Evolutionary conservation across 2,329 filamentous ascomycete genomes (phyloP).

Genomic region (Pyrenochaeta sp.): DNA sequence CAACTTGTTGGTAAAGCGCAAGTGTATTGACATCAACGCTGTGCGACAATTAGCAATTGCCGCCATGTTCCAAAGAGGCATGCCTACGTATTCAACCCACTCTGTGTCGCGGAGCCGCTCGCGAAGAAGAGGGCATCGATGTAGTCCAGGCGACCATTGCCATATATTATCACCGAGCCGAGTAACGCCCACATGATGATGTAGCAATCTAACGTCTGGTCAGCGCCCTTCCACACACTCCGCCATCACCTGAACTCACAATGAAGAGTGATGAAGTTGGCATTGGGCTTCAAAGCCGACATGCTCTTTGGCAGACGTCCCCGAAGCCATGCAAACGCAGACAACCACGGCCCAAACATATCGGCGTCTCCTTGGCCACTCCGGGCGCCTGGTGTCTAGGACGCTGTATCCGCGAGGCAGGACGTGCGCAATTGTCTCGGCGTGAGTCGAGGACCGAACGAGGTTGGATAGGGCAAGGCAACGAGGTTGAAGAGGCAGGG

Average conservation of each 20-base stretch:
- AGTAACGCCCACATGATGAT: slow-evolving; percentile 77
- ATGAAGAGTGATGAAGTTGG: slow-evolving; percentile 83
- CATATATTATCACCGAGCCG: slow-evolving; percentile 79
- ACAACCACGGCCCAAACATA: slow-evolving; percentile 45
- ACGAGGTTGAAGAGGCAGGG: background rate
- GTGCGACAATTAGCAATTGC: slow-evolving; percentile 21
- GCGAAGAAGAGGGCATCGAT: slow-evolving; percentile 90
- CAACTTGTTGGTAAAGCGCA: slow-evolving; percentile 61
- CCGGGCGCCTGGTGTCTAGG: too few relatives aligned
- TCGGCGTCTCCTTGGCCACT: slow-evolving; percentile 8
- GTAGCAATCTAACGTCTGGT: slow-evolving; percentile 69
- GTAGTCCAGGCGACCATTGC: slow-evolving; percentile 70
- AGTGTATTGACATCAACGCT: slow-evolving; percentile 59
- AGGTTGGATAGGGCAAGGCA: too few relatives aligned
- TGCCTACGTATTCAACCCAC: slow-evolving; percentile 80
- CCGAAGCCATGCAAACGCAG: slow-evolving; percentile 37
- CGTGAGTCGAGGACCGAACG: too few relatives aligned
- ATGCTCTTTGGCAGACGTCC: slow-evolving; percentile 30
- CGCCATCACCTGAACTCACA: slow-evolving; percentile 57
- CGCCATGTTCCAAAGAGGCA: background rate
- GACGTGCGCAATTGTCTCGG: too few relatives aligned
- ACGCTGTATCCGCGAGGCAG: too few relatives aligned
- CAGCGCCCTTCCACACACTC: slow-evolving; percentile 9
- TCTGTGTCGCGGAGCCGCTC: slow-evolving; percentile 87
- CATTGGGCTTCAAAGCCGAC: slow-evolving; percentile 60